Conservation (phyloP, 441 rosid genomes). For the Sinapis alba region DNA sequence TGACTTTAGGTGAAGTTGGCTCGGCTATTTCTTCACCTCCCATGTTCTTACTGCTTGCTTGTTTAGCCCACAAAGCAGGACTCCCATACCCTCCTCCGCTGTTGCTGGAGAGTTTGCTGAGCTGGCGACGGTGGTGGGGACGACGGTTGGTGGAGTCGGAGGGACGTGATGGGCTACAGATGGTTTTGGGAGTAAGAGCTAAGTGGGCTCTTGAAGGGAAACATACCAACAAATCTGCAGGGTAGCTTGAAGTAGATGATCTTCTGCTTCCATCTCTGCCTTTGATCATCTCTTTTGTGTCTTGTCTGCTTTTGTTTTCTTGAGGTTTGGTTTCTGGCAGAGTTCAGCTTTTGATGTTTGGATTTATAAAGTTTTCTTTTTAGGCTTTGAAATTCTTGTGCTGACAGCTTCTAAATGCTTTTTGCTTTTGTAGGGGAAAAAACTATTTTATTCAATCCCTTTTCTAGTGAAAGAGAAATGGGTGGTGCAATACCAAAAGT, state of each 20-base stretch:
- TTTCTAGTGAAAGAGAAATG: slow-evolving; percentile 14
- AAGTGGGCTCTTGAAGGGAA: slow-evolving; percentile 79
- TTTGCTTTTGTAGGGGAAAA: slow-evolving; percentile 24
- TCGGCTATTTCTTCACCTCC: slow-evolving; percentile 42
- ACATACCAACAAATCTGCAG: slow-evolving; percentile 83
- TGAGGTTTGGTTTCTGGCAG: slow-evolving; percentile 12
- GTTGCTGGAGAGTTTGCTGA: slow-evolving; percentile 37
- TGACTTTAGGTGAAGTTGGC: slow-evolving; percentile 86
- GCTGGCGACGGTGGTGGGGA: slow-evolving; percentile 40
- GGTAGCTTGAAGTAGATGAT: slow-evolving; percentile 49
- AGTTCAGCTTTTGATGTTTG: slow-evolving; percentile 33
- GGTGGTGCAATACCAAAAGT: slow-evolving; percentile 30
- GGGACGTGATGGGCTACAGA: slow-evolving; percentile 63
- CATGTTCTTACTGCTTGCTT: slow-evolving; percentile 50
- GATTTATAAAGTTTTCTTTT: slow-evolving; percentile 29
- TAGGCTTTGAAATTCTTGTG: slow-evolving; percentile 35
- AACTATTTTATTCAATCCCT: slow-evolving; percentile 1
- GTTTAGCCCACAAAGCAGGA: slow-evolving; percentile 67
- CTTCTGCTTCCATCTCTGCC: slow-evolving; percentile 59
- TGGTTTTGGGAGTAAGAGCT: slow-evolving; percentile 62
- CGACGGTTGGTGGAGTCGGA: slow-evolving; percentile 51
- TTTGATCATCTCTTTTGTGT: slow-evolving; percentile 47
- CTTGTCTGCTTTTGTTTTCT: slow-evolving; percentile 14
- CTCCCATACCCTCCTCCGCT: slow-evolving; percentile 42
- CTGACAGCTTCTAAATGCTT: slow-evolving; percentile 37